phyloP scores from a whole-genome alignment of 441 rosid species.

The Gossypium schwendimanii region DNA sequence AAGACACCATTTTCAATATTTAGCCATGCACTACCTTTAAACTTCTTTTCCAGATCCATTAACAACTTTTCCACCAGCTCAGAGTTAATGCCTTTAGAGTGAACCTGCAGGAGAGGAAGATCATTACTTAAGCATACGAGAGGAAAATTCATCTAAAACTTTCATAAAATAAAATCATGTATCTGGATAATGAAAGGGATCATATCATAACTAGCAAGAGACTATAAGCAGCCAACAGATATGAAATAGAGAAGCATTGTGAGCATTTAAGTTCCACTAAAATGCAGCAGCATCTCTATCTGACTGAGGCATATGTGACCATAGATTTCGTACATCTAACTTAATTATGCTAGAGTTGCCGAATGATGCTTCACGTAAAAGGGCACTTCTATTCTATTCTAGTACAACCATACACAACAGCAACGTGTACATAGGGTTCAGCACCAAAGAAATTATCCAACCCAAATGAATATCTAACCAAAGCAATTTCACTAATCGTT shows the following conservation, averaged over 20 bases:
- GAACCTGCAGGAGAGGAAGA: constrained; percentile 46
- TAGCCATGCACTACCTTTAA: constrained; percentile 37
- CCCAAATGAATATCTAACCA: neutral
- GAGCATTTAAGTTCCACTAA: neutral
- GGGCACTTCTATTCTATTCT: neutral
- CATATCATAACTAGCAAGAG: constrained; percentile 1
- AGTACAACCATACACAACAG: neutral
- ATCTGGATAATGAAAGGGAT: constrained; percentile 2
- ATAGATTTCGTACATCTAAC: neutral
- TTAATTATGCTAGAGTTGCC: neutral
- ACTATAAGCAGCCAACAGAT: neutral
- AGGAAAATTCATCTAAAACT: neutral
- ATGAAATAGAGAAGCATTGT: neutral
- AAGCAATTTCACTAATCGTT: neutral
- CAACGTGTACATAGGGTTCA: neutral
- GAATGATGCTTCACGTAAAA: neutral
- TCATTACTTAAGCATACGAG: constrained; percentile 32
- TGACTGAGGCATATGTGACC: neutral
- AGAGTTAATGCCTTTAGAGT: constrained; percentile 68
- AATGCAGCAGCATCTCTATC: neutral
- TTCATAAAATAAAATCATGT: neutral
- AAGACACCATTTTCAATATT: neutral
- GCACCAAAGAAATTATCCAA: neutral
- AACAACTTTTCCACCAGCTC: constrained; percentile 73
- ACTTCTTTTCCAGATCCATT: constrained; percentile 61